Base-by-base conservation (phyloP, 2,329 filamentous ascomycete species). In the Colletotrichum abscissum region DNA sequence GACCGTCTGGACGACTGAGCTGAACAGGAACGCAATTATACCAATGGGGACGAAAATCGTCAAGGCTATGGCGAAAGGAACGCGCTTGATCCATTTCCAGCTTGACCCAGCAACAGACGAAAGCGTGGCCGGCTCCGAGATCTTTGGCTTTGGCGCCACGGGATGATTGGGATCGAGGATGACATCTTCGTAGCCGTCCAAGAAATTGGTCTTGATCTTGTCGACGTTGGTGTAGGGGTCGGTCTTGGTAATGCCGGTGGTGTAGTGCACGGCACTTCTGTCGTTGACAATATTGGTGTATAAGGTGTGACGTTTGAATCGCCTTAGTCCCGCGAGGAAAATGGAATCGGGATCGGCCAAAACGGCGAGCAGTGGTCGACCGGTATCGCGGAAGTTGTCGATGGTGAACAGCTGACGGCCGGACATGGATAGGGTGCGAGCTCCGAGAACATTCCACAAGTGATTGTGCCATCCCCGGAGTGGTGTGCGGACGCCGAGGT, bases 281-380 rank as follows among this genome's bases (percentile, higher is more conserved):
- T 98, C 96, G 81, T 98, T 98, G 79, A 93, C 85, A 59, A 97
- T 92, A 80, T 98, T 98, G 55, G 93, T 88, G 81, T 98, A 98
- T 1, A 97, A 85, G 4, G 91, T 93, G 72, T 92, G 92, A 67
- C 93, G 88, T 80, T 92, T 90, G 84, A 98, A 98, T 76, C 87
- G 89, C 74, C 90, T 88, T 58, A 98, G 86, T 0, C 92, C 95
- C 38, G 90, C 90, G 78, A 97, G 93, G 84, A 98, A 98, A 76
- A 98, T 93, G 74, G 93, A 95, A 63, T 92, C 89, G 0, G 93
- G 92, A 76, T 98, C 95, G 6, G 95, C 94, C 35, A 98, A 87
- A 11, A 98, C 88, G 62, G 93, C 89, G 24, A 98, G 88, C 11
- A 98, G 86, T 0, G 95, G 94, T 54, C 92, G 89, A n/a, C 90